These are phyloP conservation scores for Pseudocercospora pini-densiflorae DNA, from an alignment of 2,329 filamentous ascomycete species.

Conservation along the genomic window DNA sequence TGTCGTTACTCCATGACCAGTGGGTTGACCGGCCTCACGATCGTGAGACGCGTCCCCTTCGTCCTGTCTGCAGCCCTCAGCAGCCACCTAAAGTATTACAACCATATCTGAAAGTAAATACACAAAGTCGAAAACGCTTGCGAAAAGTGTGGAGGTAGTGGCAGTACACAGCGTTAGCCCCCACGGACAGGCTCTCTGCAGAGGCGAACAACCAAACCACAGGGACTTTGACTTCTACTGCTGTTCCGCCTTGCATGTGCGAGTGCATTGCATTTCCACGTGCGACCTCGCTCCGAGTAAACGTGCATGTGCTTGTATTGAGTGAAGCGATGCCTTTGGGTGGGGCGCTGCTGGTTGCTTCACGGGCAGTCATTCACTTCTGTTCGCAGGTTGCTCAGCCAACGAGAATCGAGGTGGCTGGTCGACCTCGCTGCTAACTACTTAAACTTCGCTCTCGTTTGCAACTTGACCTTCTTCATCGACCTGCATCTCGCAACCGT, in stretches of 20 bases:
- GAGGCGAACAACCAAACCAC: not conserved
- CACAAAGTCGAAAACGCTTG: too few relatives aligned
- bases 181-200: not conserved
- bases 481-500: too few relatives aligned
- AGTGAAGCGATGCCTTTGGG: not conserved
- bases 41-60: too few relatives aligned
- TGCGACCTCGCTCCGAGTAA: not conserved
- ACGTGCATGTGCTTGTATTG: not conserved
- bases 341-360: too few relatives aligned
- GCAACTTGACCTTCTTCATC: not conserved
- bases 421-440: not conserved
- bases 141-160: too few relatives aligned
- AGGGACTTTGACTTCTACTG: not conserved
- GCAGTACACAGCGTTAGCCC: too few relatives aligned
- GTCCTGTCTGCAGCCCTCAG: too few relatives aligned
- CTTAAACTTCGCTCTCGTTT: not conserved
- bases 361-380: not conserved
- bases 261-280: not conserved
- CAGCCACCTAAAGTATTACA: too few relatives aligned
- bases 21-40: too few relatives aligned
- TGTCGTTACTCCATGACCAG: too few relatives aligned
- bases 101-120: too few relatives aligned
- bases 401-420: not conserved
- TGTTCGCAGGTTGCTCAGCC: not conserved
- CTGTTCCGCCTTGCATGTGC: not conserved